These are phyloP conservation scores for Hypsizygus marmoreus DNA, from an alignment of 768 basidiomycete genomes.

Conservation along the genomic window DNA sequence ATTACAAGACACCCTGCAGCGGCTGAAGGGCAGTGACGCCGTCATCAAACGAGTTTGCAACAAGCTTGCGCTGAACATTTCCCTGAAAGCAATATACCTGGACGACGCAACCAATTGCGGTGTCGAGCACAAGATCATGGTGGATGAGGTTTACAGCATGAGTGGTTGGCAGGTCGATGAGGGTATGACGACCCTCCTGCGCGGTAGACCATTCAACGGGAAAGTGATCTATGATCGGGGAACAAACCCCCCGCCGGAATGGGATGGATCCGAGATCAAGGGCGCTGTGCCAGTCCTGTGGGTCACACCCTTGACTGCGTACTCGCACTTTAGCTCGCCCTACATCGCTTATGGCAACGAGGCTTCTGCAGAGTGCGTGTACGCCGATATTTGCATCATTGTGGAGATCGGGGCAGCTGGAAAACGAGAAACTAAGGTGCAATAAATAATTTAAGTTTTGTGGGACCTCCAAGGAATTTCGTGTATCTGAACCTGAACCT, in stretches of 20 bases:
- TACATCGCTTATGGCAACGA: conserved; percentile 11
- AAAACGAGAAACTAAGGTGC: no score
- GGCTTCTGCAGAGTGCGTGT: neutral
- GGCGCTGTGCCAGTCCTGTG: neutral
- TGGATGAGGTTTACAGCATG: no score
- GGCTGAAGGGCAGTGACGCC: conserved; percentile 35
- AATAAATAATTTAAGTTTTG: no score
- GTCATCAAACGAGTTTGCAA: conserved; percentile 22
- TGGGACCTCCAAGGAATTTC: no score
- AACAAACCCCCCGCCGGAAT: neutral
- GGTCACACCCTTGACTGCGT: conserved; percentile 7
- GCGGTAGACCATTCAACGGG: neutral
- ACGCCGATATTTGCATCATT: conserved; percentile 8
- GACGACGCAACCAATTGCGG: no score
- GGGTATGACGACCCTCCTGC: no score
- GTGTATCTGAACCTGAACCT: no score
- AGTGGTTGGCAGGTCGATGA: no score
- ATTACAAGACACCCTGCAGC: neutral
- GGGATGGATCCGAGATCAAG: no score
- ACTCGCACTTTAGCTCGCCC: neutral
- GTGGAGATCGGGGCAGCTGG: conserved; percentile 1
- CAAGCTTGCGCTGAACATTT: conserved; percentile 15
- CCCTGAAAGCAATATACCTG: conserved; percentile 24
- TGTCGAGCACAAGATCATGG: no score
- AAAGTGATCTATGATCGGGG: conserved; percentile 2